Evolutionary conservation across 768 basidiomycete genomes (phyloP), one percentile per base, ranked within the genome.

Genomic region (Phaeotremella fagi): DNA sequence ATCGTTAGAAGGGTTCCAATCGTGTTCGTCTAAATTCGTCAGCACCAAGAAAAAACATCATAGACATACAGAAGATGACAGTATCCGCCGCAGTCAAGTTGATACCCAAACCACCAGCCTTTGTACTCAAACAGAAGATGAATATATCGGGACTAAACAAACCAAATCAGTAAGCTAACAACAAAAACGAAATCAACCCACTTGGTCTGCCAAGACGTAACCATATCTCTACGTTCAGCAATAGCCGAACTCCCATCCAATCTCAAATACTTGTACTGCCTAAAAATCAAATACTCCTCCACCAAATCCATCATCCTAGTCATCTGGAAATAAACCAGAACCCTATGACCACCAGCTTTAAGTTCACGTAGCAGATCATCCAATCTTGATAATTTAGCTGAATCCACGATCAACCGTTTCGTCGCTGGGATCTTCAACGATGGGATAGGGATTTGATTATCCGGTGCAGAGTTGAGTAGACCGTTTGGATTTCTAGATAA

Each of bases 281-380:
- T 85, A 77, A 87, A 95, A 53, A 95, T 89, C 55, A 99, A 80
- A 72, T 97, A 99, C 72, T 98, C 95, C 74, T 98, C 95, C 83
- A 98, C 92, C 45, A 98, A 79, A 72, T 97, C 92, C 85, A 99
- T 95, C 95, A 98, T 99, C 54, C 86, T 83, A 12, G 94, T 98
- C 95, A 99, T 99, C 75, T 99, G 95, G 84, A 97, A 98, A 77
- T 98, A 99, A 18, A 99, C 81, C 64, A 99, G 76, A 14, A 94
- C 90, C 42, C 91, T 85, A 75, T 99, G 95, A 57, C 92, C 92
- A 1, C 85, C 87, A 29, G 83, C 80, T 76, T 95, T 98, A 52
- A 99, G 83, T 66, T 94, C 88, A 56, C 88, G 86, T 6, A 99
- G 79, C n/a, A 99, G 78, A 20, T 80, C 68, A 73, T 99, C 95